Conservation (phyloP, 768 basidiomycete genomes). For the Leccinellum luteum region DNA sequence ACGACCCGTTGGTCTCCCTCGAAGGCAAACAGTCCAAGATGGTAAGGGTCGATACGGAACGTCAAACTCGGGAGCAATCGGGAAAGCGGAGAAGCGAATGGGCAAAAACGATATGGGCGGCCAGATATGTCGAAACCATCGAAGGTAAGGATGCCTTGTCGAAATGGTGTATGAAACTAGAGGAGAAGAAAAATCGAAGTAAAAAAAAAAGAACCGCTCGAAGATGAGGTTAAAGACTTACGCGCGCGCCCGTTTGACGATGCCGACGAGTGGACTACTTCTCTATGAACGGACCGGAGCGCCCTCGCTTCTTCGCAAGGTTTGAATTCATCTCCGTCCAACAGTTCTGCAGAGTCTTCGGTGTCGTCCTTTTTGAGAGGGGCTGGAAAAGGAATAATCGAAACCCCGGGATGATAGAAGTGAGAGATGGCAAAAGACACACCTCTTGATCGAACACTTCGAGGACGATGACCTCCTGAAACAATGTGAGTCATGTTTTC, state of each 20-base stretch:
- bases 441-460: constrained; percentile 94
- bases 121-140: constrained; percentile 70
- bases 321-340: constrained; percentile 34
- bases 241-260: constrained; percentile 94
- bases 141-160: constrained; percentile 87
- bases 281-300: constrained; percentile 32
- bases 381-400: constrained; percentile 39
- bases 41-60: constrained; percentile 96
- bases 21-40: constrained; percentile 86
- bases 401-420: not conserved
- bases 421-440: constrained; percentile 19
- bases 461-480: too few species aligned
- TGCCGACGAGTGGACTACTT: constrained; percentile 88
- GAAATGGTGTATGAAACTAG: constrained; percentile 93
- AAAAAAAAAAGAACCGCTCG: constrained; percentile 44
- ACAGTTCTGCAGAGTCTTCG: constrained; percentile 67
- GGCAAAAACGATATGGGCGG: too few species aligned
- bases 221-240: constrained; percentile 39
- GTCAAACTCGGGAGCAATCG: constrained; percentile 93
- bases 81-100: constrained; percentile 92
- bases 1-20: constrained; percentile 96
- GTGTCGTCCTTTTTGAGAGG: constrained; percentile 86
- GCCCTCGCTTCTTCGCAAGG: too few species aligned
- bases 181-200: too few species aligned
- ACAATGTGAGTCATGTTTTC: too few species aligned